Percentiles rank a stretch among this genome's conserved stretches.
phyloP scores from a whole-genome alignment of 805 yeast species.

The Candida xiaguanensis region DNA sequence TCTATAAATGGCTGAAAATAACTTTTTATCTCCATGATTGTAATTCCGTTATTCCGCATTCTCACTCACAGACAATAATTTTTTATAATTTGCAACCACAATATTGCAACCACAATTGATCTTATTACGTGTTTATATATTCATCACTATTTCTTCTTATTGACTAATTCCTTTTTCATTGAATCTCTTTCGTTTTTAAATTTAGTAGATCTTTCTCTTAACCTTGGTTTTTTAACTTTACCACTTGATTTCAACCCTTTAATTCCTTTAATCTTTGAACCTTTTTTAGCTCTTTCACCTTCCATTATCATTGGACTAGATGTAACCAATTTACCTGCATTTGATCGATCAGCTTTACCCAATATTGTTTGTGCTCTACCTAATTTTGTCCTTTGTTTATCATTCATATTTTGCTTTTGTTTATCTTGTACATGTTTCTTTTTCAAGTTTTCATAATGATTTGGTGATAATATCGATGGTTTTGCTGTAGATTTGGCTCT shows the following conservation, averaged over 20 bases:
- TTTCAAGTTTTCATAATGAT: constrained; percentile 35
- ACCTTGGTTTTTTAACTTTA: constrained; percentile 55
- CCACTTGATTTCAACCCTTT: constrained; percentile 44
- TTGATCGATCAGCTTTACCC: constrained; percentile 76
- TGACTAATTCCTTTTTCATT: constrained; percentile 14
- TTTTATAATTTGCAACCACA: constrained; percentile 1
- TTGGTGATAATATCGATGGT: constrained; percentile 43
- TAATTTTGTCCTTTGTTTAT: constrained; percentile 67
- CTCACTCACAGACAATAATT: no score
- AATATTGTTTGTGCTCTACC: constrained; percentile 77
- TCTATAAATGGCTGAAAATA: background rate
- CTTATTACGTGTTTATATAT: background rate
- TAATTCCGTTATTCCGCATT: background rate
- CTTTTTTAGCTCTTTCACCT: constrained; percentile 76
- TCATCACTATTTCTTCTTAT: background rate
- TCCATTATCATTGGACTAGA: constrained; percentile 44
- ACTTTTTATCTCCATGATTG: background rate
- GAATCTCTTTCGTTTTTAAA: constrained; percentile 41
- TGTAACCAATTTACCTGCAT: constrained; percentile 43
- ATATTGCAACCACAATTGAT: background rate
- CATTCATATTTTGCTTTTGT: constrained; percentile 38
- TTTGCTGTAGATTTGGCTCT: constrained; percentile 46
- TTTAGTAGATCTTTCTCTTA: constrained; percentile 50
- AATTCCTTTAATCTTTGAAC: constrained; percentile 56
- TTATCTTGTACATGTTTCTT: constrained; percentile 20